Evolutionary conservation across 176 grass and related monocot species (phyloP).

Genomic region (Oryza meridionalis): DNA sequence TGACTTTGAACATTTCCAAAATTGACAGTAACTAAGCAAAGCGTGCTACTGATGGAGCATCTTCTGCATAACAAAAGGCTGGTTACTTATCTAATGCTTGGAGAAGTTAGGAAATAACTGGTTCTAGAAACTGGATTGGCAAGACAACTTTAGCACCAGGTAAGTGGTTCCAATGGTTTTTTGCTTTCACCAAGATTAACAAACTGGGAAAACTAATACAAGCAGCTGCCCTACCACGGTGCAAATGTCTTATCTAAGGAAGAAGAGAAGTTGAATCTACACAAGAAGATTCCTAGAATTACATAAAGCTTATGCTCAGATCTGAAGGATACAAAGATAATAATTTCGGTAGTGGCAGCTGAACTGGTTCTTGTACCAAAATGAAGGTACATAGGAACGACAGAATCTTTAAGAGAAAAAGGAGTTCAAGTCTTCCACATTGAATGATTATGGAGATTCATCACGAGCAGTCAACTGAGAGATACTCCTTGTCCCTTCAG

Average conservation of each 20-base stretch:
- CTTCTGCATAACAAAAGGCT: background rate
- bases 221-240: background rate
- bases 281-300: background rate
- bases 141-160: background rate
- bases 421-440: background rate
- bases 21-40: background rate
- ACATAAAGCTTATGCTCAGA: background rate
- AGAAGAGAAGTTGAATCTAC: background rate
- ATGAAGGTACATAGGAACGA: background rate
- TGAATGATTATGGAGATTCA: background rate
- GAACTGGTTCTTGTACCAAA: background rate
- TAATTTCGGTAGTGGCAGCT: background rate
- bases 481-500: background rate
- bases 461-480: background rate
- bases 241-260: background rate
- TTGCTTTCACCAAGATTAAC: background rate
- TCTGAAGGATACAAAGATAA: background rate
- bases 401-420: background rate
- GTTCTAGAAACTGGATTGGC: background rate
- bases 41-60: background rate
- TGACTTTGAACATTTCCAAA: background rate
- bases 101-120: background rate
- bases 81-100: background rate
- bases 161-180: background rate
- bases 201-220: slow-evolving; percentile 9